phyloP scores from a whole-genome alignment of 2,329 filamentous ascomycete species.

The Talaromyces albobiverticillius region DNA sequence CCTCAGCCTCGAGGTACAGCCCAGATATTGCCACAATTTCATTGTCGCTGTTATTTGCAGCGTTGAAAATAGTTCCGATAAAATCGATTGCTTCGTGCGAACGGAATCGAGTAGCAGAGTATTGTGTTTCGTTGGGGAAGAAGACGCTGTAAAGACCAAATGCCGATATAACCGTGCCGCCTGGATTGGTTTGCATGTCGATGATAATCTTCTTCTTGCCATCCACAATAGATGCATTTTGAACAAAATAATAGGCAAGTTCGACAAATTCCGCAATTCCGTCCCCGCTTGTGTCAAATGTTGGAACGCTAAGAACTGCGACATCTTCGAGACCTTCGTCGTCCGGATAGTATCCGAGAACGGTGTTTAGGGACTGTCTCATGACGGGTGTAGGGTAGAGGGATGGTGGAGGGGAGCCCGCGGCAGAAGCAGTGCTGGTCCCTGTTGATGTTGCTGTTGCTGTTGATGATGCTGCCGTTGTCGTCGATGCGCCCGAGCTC shows the following conservation, averaged over 20 bases:
- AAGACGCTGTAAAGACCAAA: slow-evolving; percentile 54
- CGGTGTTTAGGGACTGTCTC: slow-evolving; percentile 22
- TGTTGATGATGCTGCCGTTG: background rate
- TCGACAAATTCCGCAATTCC: slow-evolving; percentile 19
- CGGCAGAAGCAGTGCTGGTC: background rate
- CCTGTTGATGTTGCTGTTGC: background rate
- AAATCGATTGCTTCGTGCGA: slow-evolving; percentile 41
- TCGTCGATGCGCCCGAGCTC: background rate
- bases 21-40: background rate
- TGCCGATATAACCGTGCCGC: slow-evolving; percentile 51
- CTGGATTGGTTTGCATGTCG: slow-evolving; percentile 61
- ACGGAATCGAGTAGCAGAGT: slow-evolving; percentile 47
- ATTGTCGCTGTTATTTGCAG: slow-evolving; percentile 11
- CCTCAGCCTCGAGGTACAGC: background rate
- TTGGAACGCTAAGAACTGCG: slow-evolving; percentile 41
- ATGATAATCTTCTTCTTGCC: slow-evolving; percentile 63
- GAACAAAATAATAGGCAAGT: slow-evolving; percentile 23
- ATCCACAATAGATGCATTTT: slow-evolving; percentile 26
- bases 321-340: slow-evolving; percentile 41
- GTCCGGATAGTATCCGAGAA: slow-evolving; percentile 48
- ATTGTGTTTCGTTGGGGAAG: slow-evolving; percentile 48
- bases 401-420: background rate
- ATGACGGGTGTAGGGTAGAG: slow-evolving; percentile 17
- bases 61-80: slow-evolving; percentile 26
- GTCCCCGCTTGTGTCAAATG: slow-evolving; percentile 20